phyloP scores from a whole-genome alignment of 768 basidiomycete species.

The Leucocoprinus leucothites region DNA sequence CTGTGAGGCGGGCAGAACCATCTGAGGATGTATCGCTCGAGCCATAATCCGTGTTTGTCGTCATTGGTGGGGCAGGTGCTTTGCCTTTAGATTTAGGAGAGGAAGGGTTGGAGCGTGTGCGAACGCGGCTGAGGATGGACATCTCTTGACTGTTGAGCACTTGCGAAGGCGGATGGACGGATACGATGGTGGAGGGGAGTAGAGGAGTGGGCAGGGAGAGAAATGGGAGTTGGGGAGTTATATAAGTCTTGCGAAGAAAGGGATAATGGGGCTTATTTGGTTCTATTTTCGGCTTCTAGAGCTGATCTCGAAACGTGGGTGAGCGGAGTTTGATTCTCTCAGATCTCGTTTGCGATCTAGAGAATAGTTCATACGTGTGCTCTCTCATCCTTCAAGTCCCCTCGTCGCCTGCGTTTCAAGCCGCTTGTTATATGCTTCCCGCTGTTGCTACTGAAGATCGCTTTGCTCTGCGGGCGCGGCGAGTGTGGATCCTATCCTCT shows the following conservation, averaged over 20 bases:
- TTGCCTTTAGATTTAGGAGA: constrained; percentile 3
- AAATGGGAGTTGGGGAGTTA: background rate
- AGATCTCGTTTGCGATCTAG: background rate
- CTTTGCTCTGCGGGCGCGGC: too few relatives aligned
- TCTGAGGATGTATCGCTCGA: background rate
- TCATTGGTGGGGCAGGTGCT: background rate
- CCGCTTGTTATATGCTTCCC: background rate
- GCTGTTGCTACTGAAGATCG: background rate
- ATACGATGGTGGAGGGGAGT: background rate
- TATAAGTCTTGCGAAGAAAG: background rate
- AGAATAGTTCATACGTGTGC: background rate
- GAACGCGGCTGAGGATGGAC: constrained; percentile 11
- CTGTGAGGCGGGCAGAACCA: constrained; percentile 22
- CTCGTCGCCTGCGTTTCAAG: background rate
- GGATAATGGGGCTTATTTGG: background rate
- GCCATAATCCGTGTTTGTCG: background rate
- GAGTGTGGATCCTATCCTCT: background rate
- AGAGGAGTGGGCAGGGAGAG: background rate
- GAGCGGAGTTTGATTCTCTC: background rate
- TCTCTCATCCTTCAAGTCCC: background rate
- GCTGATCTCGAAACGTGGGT: background rate
- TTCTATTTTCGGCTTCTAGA: constrained; percentile 10
- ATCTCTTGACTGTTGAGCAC: background rate
- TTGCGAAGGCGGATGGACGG: too few relatives aligned
- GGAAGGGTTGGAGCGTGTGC: background rate